Conservation (phyloP, 1,284 basidiomycete species). For the Ustilago xerochloae region DNA sequence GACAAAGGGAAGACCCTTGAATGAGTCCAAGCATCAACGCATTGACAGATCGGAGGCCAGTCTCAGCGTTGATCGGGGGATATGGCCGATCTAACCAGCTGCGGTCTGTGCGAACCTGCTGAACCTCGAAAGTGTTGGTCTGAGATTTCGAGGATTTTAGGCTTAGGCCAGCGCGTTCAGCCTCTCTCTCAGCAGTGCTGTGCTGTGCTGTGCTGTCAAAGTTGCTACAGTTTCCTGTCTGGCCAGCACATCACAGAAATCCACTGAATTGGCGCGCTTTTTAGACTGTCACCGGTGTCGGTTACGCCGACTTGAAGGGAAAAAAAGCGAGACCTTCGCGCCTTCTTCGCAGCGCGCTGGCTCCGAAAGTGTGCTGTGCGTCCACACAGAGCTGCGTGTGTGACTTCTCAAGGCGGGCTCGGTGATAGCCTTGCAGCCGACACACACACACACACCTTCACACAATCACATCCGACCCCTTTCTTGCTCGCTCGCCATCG, state of each 20-base stretch:
- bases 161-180: too few species aligned
- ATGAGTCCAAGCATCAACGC: neutral
- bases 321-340: neutral
- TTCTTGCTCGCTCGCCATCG: too few species aligned
- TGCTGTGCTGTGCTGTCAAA: conserved; percentile 3
- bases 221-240: too few species aligned
- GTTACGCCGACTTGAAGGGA: neutral
- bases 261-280: neutral
- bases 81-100: neutral
- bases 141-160: conserved; percentile 1
- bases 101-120: conserved; percentile 2
- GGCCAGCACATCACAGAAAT: neutral
- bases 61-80: neutral
- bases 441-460: too few species aligned
- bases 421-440: too few species aligned
- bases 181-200: too few species aligned
- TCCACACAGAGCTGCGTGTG: too few species aligned
- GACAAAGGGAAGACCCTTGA: conserved; percentile 16
- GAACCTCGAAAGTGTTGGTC: conserved; percentile 9
- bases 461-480: too few species aligned
- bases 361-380: too few species aligned
- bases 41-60: neutral
- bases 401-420: too few species aligned
- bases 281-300: neutral
- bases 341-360: too few species aligned